phyloP scores from a whole-genome alignment of 306 rosid genomes.

The Trichosanthes truncata region DNA sequence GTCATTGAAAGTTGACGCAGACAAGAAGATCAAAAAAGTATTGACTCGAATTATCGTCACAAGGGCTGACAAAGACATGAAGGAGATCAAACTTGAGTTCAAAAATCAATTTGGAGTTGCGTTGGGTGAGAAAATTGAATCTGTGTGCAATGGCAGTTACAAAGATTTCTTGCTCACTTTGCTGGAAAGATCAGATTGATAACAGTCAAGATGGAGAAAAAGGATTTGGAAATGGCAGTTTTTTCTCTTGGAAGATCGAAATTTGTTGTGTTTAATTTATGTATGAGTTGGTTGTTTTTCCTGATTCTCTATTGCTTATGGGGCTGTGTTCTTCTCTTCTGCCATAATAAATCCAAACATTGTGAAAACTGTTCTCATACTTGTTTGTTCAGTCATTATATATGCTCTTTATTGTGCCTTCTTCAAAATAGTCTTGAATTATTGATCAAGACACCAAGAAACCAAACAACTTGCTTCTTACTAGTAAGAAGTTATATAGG shows the following conservation, averaged over 20 bases:
- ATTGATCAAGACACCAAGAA: background rate
- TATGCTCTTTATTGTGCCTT: background rate
- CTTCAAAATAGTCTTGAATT: too few species aligned
- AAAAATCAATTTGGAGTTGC: slow-evolving; percentile 38
- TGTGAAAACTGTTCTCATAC: background rate
- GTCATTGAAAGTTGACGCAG: slow-evolving; percentile 43
- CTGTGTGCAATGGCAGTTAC: slow-evolving; percentile 53
- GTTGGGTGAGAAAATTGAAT: slow-evolving; percentile 46
- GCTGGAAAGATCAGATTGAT: slow-evolving; percentile 40
- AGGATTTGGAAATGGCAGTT: background rate
- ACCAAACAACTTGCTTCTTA: background rate
- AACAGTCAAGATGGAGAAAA: background rate
- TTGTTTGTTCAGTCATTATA: background rate
- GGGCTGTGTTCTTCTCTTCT: background rate
- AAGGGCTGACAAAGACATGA: slow-evolving; percentile 66
- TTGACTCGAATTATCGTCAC: slow-evolving; percentile 78
- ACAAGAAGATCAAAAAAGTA: slow-evolving; percentile 49
- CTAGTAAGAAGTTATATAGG: background rate
- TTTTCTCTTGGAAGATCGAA: background rate
- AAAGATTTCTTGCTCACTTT: slow-evolving; percentile 78
- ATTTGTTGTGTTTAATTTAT: background rate
- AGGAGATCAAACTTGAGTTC: slow-evolving; percentile 49
- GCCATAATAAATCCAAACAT: background rate
- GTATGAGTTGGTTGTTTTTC: background rate
- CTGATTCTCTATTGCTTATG: background rate